Evolutionary conservation across 169 alveolate genomes (phyloP).

Genomic region (Perkinsus olseni): DNA sequence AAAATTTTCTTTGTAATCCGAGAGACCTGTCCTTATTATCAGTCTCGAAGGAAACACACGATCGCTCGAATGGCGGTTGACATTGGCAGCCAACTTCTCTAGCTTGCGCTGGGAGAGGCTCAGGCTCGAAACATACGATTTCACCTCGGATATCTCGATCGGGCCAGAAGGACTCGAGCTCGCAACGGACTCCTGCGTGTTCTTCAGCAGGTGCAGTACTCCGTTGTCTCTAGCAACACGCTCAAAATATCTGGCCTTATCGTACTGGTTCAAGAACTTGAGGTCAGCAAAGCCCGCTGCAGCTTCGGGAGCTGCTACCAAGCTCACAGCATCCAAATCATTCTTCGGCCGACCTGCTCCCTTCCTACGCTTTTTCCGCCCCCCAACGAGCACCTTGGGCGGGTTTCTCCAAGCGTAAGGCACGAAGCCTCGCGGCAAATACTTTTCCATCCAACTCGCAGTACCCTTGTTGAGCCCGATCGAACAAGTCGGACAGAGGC

Average conservation of each 20-base stretch:
- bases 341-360: background rate
- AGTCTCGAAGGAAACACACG: background rate
- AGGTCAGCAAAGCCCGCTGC: background rate
- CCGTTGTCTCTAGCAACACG: background rate
- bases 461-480: background rate
- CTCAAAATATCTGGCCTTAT: background rate
- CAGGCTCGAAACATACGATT: background rate
- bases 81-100: background rate
- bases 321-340: background rate
- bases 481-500: background rate
- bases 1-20: background rate
- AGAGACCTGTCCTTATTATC: background rate
- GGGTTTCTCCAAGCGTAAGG: background rate
- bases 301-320: background rate
- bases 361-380: background rate
- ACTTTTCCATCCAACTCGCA: background rate
- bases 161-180: background rate
- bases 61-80: background rate
- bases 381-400: background rate
- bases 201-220: background rate
- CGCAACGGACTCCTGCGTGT: background rate
- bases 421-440: background rate
- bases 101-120: background rate
- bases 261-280: background rate
- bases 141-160: background rate